A percentile compares a stretch with the other conserved stretches of the same genome.
Conservation (phyloP, 345 rosid species). For the Luvunga scandens region DNA sequence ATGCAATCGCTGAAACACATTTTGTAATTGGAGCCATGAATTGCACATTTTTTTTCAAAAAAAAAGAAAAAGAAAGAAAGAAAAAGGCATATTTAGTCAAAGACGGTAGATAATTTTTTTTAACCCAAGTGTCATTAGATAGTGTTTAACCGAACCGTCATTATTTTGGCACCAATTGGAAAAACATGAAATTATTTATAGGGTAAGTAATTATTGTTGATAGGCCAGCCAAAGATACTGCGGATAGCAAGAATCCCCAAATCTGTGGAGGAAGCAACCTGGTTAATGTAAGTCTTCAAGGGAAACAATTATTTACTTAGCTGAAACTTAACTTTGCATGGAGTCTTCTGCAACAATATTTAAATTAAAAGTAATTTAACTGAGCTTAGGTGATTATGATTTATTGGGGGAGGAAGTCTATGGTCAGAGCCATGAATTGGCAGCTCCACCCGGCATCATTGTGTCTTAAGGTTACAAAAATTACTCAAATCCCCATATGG, state of each 20-base stretch:
- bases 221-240: background rate
- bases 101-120: too few species aligned
- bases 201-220: background rate
- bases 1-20: background rate
- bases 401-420: background rate
- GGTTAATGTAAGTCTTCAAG: constrained; percentile 2
- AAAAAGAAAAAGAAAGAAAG: too few species aligned
- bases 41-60: background rate
- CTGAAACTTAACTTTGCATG: constrained; percentile 14
- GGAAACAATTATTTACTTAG: background rate
- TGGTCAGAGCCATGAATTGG: background rate
- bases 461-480: constrained; percentile 3
- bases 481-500: constrained; percentile 10
- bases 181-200: background rate
- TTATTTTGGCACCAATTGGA: background rate
- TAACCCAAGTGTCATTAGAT: too few species aligned
- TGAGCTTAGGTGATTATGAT: background rate
- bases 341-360: constrained; percentile 7
- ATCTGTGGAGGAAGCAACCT: constrained; percentile 4
- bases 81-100: too few species aligned
- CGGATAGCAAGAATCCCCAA: constrained; percentile 1
- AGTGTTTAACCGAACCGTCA: background rate
- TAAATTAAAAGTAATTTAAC: constrained; percentile 18
- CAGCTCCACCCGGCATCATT: constrained; percentile 17
- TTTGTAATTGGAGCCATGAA: background rate